Conservation (phyloP, 352 stramenopile genomes). For the Thalassiosira hispida region DNA sequence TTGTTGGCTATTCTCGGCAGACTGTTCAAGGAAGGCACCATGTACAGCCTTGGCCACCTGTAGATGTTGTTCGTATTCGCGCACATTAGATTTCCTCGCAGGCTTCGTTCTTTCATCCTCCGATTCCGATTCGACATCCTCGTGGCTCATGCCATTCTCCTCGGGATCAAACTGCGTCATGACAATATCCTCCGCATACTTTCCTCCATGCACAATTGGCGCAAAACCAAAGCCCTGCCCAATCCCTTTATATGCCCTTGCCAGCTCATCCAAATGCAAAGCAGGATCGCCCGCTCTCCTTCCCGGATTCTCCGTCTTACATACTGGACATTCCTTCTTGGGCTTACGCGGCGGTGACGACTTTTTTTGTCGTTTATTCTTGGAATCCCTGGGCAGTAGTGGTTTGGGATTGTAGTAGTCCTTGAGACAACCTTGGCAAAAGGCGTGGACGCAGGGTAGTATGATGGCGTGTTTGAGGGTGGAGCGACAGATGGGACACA, state of each 20-base stretch:
- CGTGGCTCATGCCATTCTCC: slow-evolving; percentile 13
- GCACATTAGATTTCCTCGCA: slow-evolving; percentile 12
- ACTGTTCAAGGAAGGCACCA: slow-evolving; percentile 22
- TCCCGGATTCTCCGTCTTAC: slow-evolving; percentile 42
- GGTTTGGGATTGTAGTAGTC: slow-evolving; percentile 23
- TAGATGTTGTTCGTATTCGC: slow-evolving; percentile 35
- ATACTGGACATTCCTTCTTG: slow-evolving; percentile 67
- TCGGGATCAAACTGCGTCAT: slow-evolving; percentile 69
- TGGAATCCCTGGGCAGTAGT: neutral
- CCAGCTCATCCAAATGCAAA: slow-evolving; percentile 64
- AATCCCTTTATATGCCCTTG: slow-evolving; percentile 58
- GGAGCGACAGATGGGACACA: slow-evolving; percentile 59
- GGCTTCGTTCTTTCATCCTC: slow-evolving; percentile 27
- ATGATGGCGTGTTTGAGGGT: slow-evolving; percentile 47
- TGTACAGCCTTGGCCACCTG: slow-evolving; percentile 26
- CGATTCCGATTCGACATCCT: slow-evolving; percentile 9
- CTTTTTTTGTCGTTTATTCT: slow-evolving; percentile 13
- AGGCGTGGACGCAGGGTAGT: slow-evolving; percentile 73
- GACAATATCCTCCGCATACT: slow-evolving; percentile 50
- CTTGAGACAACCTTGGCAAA: slow-evolving; percentile 69
- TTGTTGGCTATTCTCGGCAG: neutral
- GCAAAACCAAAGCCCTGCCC: slow-evolving; percentile 65
- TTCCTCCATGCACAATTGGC: slow-evolving; percentile 45
- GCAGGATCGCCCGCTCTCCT: slow-evolving; percentile 25
- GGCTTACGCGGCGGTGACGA: neutral